Conservation (phyloP, 495 filamentous ascomycete species). For the Neurospora sp. region DNA sequence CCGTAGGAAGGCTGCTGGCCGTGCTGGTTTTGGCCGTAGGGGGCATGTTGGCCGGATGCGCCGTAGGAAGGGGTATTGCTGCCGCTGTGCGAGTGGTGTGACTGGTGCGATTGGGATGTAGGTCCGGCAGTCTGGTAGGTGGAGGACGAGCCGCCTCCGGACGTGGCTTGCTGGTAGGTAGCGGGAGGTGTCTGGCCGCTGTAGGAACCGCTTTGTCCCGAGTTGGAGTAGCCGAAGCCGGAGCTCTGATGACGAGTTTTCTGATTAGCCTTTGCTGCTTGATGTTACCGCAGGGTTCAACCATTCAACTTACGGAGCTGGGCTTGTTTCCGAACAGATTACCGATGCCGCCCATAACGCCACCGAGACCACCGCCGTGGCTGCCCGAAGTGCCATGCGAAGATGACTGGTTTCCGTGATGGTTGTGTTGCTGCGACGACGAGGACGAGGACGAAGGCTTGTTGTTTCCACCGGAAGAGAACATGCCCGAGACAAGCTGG, state of each 20-base stretch:
- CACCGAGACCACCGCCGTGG: slow-evolving; percentile 28
- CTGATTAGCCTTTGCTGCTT: slow-evolving; percentile 4
- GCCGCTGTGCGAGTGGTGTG: slow-evolving; percentile 12
- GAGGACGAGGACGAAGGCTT: slow-evolving; percentile 15
- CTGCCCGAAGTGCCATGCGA: slow-evolving; percentile 11
- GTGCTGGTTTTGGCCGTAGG: slow-evolving; percentile 11
- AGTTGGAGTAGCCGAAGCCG: slow-evolving; percentile 45
- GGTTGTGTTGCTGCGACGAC: slow-evolving; percentile 23
- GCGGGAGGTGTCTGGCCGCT: slow-evolving; percentile 39
- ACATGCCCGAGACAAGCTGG: slow-evolving; percentile 36
- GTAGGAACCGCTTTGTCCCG: slow-evolving; percentile 33
- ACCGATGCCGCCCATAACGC: slow-evolving; percentile 35
- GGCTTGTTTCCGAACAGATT: slow-evolving; percentile 33
- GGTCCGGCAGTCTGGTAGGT: slow-evolving; percentile 15
- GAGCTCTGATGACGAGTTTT: slow-evolving; percentile 20
- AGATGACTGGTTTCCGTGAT: slow-evolving; percentile 23
- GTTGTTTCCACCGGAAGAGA: slow-evolving; percentile 25
- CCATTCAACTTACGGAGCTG: slow-evolving; percentile 16
- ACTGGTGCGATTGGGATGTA: slow-evolving; percentile 3
- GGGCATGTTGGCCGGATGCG: slow-evolving; percentile 5
- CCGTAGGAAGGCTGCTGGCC: slow-evolving; percentile 6
- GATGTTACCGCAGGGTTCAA: background rate
- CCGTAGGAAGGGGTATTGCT: slow-evolving; percentile 10
- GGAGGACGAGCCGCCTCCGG: slow-evolving; percentile 2
- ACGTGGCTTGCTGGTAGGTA: slow-evolving; percentile 33